Evolutionary conservation across 257 asterid genomes (phyloP).

Genomic region (Nicotiana sylvestris): DNA sequence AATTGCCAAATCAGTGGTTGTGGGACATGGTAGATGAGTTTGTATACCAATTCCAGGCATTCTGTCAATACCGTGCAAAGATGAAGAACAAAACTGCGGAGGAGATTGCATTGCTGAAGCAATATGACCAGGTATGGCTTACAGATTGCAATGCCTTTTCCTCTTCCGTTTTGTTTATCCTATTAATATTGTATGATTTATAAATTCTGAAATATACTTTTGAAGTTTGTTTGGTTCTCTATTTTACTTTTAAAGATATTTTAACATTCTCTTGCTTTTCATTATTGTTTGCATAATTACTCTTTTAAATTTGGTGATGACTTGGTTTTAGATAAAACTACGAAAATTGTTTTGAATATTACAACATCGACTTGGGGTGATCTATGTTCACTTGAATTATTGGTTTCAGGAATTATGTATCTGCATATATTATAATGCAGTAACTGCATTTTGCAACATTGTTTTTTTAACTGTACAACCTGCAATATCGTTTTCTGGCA

Average conservation of each 20-base stretch:
- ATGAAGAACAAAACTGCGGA: constrained; percentile 89
- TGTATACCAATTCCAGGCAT: constrained; percentile 92
- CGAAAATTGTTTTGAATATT: neutral
- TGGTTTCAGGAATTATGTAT: neutral
- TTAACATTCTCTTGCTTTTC: neutral
- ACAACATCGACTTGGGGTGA: neutral
- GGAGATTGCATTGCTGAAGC: constrained; percentile 73
- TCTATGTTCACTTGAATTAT: neutral
- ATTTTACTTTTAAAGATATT: neutral
- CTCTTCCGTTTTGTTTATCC: neutral
- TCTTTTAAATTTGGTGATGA: neutral
- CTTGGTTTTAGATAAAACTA: neutral
- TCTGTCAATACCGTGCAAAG: constrained; percentile 95
- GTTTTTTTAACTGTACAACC: neutral
- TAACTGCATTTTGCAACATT: neutral
- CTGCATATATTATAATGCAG: neutral
- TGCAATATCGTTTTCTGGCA: neutral
- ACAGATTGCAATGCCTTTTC: neutral
- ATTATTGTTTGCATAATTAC: neutral
- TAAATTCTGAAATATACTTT: neutral
- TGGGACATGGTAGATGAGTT: constrained; percentile 99
- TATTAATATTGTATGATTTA: neutral
- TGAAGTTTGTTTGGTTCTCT: neutral
- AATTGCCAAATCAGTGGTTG: constrained; percentile 97
- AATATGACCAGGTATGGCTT: constrained; percentile 59